Percentiles rank a stretch among this genome's conserved stretches.
Conservation (phyloP, 805 yeast genomes). For the Lipomyces yamadae region DNA sequence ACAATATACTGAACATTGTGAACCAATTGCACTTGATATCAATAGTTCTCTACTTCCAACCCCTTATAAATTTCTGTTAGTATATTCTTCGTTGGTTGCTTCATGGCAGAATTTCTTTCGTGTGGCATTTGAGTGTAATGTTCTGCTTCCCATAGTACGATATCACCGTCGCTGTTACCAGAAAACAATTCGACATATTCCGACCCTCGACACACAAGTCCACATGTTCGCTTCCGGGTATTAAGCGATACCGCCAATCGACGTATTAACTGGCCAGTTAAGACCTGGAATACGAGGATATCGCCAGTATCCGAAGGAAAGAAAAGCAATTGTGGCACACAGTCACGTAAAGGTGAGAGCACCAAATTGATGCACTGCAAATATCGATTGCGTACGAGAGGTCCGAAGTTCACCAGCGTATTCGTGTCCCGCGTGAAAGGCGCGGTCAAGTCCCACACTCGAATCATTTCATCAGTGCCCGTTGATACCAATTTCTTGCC, state of each 20-base stretch:
- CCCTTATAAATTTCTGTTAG: slow-evolving; percentile 31
- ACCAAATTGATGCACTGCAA: slow-evolving; percentile 62
- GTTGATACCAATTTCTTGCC: slow-evolving; percentile 69
- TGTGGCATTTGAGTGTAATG: neutral
- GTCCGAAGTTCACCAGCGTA: slow-evolving; percentile 75
- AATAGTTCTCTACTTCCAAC: slow-evolving; percentile 18
- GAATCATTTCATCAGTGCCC: slow-evolving; percentile 79
- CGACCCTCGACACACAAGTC: slow-evolving; percentile 32
- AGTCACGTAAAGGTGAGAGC: slow-evolving; percentile 57
- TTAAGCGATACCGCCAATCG: slow-evolving; percentile 50
- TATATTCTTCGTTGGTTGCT: slow-evolving; percentile 12
- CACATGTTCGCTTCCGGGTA: slow-evolving; percentile 19
- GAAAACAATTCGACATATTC: slow-evolving; percentile 35
- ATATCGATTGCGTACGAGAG: slow-evolving; percentile 68
- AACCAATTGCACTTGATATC: neutral
- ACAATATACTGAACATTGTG: neutral
- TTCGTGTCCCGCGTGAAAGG: slow-evolving; percentile 48
- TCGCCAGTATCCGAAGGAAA: slow-evolving; percentile 81
- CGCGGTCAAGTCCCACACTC: slow-evolving; percentile 75
- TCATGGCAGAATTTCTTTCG: neutral
- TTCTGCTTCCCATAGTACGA: slow-evolving; percentile 33
- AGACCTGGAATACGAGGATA: slow-evolving; percentile 59
- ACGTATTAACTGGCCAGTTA: slow-evolving; percentile 66
- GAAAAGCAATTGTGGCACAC: slow-evolving; percentile 62
- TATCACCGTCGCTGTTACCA: slow-evolving; percentile 34